Conservation (phyloP, 345 rosid genomes). For the Camelina laxa region DNA sequence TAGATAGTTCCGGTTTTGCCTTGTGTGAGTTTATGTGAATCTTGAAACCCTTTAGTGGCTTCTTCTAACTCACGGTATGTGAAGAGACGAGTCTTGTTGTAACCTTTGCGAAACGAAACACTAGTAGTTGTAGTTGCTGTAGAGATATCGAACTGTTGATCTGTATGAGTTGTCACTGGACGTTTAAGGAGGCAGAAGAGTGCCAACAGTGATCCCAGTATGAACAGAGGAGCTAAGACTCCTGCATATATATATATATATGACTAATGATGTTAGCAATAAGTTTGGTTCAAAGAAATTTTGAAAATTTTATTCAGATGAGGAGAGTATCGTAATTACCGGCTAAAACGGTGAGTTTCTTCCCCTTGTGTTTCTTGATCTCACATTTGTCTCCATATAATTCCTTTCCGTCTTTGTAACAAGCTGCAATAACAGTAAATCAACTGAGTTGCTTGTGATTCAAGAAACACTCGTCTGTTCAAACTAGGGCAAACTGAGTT, state of each 20-base stretch:
- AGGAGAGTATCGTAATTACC: conserved; percentile 47
- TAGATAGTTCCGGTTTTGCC: conserved; percentile 56
- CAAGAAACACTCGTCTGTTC: conserved; percentile 12
- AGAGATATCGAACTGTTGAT: conserved; percentile 43
- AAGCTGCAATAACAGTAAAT: conserved; percentile 48
- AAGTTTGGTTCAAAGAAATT: not conserved
- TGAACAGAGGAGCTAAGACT: conserved; percentile 45
- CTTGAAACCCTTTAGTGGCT: conserved; percentile 71
- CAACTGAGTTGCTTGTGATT: conserved; percentile 16
- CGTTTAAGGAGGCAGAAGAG: conserved; percentile 61
- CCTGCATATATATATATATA: conserved; percentile 21
- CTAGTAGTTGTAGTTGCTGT: conserved; percentile 41
- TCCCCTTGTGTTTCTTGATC: conserved; percentile 47
- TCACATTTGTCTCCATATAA: conserved; percentile 54
- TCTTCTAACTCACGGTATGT: conserved; percentile 73
- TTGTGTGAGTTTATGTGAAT: conserved; percentile 54
- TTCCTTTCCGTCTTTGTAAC: conserved; percentile 63
- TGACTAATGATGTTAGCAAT: not conserved
- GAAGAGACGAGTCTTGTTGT: conserved; percentile 68
- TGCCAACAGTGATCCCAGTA: conserved; percentile 52
- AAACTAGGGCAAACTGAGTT: not conserved
- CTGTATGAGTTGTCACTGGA: conserved; percentile 46
- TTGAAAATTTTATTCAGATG: not conserved
- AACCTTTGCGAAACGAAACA: conserved; percentile 69
- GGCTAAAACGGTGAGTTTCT: conserved; percentile 57